Percentiles rank a stretch among this genome's conserved stretches.
phyloP scores from a whole-genome alignment of 2,329 filamentous ascomycete genomes.

The Neobulgaria alba region DNA sequence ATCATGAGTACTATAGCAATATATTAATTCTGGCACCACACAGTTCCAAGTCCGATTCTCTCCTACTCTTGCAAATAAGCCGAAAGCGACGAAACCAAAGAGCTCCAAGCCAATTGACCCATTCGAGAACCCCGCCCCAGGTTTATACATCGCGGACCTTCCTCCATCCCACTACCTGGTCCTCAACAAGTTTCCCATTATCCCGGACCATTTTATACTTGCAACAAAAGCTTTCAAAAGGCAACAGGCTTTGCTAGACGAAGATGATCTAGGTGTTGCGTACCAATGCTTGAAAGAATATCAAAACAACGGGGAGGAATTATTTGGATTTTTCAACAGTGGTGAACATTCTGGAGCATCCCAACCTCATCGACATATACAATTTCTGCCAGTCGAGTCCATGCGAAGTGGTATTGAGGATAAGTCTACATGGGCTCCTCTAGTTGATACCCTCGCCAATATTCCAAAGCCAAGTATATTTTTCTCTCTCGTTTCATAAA shows the following conservation, averaged over 20 bases:
- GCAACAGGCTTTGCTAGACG: constrained; percentile 57
- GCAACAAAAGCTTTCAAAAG: constrained; percentile 53
- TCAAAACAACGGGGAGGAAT: constrained; percentile 34
- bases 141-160: constrained; percentile 46
- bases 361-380: constrained; percentile 63
- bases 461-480: constrained; percentile 6
- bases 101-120: constrained; percentile 44
- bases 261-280: constrained; percentile 50
- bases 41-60: constrained; percentile 69
- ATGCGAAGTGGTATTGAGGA: constrained; percentile 45
- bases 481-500: not conserved
- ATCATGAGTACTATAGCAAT: not conserved
- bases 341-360: constrained; percentile 61
- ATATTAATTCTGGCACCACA: constrained; percentile 2
- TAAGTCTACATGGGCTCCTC: constrained; percentile 38
- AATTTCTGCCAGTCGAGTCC: constrained; percentile 56
- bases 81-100: constrained; percentile 35
- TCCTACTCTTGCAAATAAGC: constrained; percentile 59
- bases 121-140: constrained; percentile 50
- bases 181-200: constrained; percentile 68
- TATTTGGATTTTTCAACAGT: constrained; percentile 43
- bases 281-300: constrained; percentile 50
- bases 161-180: constrained; percentile 53
- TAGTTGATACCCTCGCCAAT: constrained; percentile 35
- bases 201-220: constrained; percentile 64